Conservation (phyloP, 495 filamentous ascomycete genomes). For the Podospora fimiseda region DNA sequence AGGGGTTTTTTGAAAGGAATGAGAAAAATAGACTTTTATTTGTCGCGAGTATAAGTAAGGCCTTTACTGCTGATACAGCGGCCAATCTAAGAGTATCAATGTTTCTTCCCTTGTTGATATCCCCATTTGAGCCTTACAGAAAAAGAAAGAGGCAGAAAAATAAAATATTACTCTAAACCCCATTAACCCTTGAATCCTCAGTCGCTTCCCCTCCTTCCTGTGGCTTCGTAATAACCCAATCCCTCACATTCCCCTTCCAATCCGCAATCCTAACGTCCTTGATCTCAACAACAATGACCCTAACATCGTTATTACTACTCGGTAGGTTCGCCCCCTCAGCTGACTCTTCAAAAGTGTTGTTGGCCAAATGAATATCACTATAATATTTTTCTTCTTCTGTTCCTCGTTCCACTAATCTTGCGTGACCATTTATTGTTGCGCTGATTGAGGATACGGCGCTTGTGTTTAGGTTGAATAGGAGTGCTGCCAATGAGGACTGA, state of each 20-base stretch:
- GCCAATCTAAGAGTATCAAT: no score
- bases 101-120: background rate
- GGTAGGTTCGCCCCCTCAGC: slow-evolving; percentile 39
- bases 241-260: slow-evolving; percentile 72
- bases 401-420: slow-evolving; percentile 60
- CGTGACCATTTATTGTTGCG: slow-evolving; percentile 84
- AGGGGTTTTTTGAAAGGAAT: no score
- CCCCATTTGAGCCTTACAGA: background rate
- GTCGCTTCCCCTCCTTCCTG: slow-evolving; percentile 26
- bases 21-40: no score
- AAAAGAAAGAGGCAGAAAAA: background rate
- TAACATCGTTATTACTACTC: slow-evolving; percentile 46
- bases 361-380: slow-evolving; percentile 74
- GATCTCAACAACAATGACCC: slow-evolving; percentile 68
- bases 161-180: no score
- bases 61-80: no score
- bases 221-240: slow-evolving; percentile 57
- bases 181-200: slow-evolving; percentile 22
- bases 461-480: slow-evolving; percentile 86
- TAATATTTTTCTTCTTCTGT: slow-evolving; percentile 79
- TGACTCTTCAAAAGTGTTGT: slow-evolving; percentile 76
- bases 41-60: no score
- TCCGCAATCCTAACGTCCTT: slow-evolving; percentile 71
- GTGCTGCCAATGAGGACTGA: slow-evolving; percentile 61
- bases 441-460: slow-evolving; percentile 82